Evolutionary conservation across 768 basidiomycete species (phyloP).

Genomic region (Mycena crocata): DNA sequence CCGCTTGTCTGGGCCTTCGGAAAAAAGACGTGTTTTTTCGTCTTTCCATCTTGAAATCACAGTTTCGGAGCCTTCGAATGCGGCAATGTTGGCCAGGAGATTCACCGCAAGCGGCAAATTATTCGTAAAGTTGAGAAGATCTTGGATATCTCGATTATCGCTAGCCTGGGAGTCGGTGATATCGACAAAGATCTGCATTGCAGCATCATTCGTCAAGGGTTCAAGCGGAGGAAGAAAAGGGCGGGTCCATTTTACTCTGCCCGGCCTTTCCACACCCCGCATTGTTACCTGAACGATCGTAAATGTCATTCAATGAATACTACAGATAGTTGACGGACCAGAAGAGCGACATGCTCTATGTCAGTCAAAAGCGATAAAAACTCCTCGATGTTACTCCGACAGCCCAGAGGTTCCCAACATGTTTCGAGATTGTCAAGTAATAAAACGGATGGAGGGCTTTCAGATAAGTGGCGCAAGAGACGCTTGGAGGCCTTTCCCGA

Average conservation of each 20-base stretch:
- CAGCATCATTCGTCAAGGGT: constrained; percentile 11
- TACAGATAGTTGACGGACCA: constrained; percentile 4
- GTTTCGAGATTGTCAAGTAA: constrained; percentile 27
- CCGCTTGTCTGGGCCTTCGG: constrained; percentile 22
- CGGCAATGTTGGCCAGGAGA: constrained; percentile 18
- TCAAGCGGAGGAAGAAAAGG: constrained; percentile 19
- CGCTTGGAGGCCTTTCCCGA: constrained; percentile 3
- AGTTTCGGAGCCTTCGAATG: constrained; percentile 19
- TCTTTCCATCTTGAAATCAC: constrained; percentile 16
- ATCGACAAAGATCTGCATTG: constrained; percentile 4
- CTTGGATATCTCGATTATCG: neutral
- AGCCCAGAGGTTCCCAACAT: constrained; percentile 16
- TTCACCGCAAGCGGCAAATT: constrained; percentile 15
- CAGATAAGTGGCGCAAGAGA: constrained; percentile 6
- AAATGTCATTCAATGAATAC: neutral
- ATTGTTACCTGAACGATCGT: constrained; percentile 28
- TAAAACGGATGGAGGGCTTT: neutral
- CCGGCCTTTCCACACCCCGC: constrained; percentile 19
- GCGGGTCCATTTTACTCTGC: constrained; percentile 13
- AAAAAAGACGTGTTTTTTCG: constrained; percentile 19
- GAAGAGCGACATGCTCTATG: constrained; percentile 14
- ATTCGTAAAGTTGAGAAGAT: constrained; percentile 6
- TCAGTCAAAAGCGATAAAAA: constrained; percentile 22
- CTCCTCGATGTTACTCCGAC: constrained; percentile 18
- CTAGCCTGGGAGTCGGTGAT: constrained; percentile 6